Evolutionary conservation across 345 rosid species (phyloP).

Genomic region (Acer campestre): DNA sequence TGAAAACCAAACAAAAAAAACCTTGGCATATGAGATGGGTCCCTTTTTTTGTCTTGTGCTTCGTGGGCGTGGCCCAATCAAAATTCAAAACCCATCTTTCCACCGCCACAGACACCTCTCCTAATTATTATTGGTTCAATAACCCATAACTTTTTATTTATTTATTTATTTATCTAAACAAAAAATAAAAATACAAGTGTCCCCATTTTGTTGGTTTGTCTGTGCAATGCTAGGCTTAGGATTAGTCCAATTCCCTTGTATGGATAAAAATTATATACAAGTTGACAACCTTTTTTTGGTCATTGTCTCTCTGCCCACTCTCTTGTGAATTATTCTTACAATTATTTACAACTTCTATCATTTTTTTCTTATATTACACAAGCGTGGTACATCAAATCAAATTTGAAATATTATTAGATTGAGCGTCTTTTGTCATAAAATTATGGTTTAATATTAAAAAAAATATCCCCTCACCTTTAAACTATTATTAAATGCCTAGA

Average conservation of each 20-base stretch:
- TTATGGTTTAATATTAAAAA: too few relatives aligned
- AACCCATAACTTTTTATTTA: too few relatives aligned
- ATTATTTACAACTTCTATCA: neutral
- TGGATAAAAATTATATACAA: neutral
- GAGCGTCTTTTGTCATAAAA: too few relatives aligned
- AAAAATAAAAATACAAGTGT: too few relatives aligned
- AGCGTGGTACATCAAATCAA: too few relatives aligned
- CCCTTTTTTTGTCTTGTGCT: conserved; percentile 7
- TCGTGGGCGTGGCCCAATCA: conserved; percentile 16
- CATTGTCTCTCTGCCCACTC: too few relatives aligned
- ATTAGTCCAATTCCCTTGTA: neutral
- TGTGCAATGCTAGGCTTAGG: neutral
- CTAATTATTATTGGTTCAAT: too few relatives aligned
- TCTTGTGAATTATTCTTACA: conserved; percentile 2
- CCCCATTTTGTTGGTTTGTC: neutral
- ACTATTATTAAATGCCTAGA: too few relatives aligned
- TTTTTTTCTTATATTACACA: too few relatives aligned
- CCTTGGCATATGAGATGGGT: conserved; percentile 8
- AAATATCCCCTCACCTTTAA: too few relatives aligned
- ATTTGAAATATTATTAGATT: too few relatives aligned
- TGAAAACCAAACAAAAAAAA: conserved; percentile 21
- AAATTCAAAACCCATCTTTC: conserved; percentile 13
- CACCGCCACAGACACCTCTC: conserved; percentile 19
- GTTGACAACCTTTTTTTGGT: neutral
- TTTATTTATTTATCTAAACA: too few relatives aligned